Evolutionary conservation across 208 protist genomes (phyloP).

Genomic region (Leishmania lainsoni): DNA sequence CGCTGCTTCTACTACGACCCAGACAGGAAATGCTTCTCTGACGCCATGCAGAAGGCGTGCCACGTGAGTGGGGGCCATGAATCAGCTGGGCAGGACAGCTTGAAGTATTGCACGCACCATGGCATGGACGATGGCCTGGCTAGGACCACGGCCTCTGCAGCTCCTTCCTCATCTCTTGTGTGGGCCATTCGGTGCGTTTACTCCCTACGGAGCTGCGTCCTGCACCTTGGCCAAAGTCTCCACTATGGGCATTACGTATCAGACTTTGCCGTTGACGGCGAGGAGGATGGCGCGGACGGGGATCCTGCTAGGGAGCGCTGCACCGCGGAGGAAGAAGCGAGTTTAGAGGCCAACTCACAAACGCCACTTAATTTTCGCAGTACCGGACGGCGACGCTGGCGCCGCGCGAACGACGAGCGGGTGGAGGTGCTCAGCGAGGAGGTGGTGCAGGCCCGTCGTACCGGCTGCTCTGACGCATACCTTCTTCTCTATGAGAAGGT

Average conservation of each 20-base stretch:
- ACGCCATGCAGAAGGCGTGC: constrained; percentile 5
- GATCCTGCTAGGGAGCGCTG: neutral
- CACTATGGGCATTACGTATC: constrained; percentile 73
- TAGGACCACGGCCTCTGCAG: neutral
- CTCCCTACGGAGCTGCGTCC: constrained; percentile 44
- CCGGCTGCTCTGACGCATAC: constrained; percentile 46
- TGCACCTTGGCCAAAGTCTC: constrained; percentile 54
- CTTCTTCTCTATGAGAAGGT: constrained; percentile 75
- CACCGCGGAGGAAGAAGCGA: neutral
- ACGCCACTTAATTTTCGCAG: neutral
- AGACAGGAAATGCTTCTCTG: constrained; percentile 31
- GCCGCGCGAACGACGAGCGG: constrained; percentile 52
- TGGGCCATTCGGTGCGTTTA: constrained; percentile 46
- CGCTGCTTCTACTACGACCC: constrained; percentile 22
- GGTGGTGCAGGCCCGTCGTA: constrained; percentile 18
- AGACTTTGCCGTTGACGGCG: constrained; percentile 45
- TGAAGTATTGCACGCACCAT: neutral
- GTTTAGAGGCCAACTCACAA: neutral
- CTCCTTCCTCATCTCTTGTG: constrained; percentile 1
- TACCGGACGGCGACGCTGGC: constrained; percentile 24
- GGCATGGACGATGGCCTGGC: neutral
- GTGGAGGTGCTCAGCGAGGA: constrained; percentile 32
- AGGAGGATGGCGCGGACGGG: neutral
- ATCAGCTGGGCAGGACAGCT: neutral
- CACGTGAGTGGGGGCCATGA: neutral